Conservation (phyloP, 2,329 filamentous ascomycete genomes). For the Talaromyces sp. region DNA sequence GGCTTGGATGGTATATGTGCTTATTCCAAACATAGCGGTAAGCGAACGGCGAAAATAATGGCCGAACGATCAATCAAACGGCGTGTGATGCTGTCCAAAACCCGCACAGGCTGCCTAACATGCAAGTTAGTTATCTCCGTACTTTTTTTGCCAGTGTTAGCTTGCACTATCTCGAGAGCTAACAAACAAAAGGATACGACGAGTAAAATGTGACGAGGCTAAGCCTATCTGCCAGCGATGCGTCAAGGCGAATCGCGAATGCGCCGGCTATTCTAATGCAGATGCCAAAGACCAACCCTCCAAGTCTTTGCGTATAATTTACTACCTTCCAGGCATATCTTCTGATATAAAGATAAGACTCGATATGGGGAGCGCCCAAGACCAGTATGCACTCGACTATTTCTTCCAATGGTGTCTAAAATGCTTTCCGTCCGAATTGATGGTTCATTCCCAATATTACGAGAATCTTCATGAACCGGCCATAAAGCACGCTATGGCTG, state of each 20-base stretch:
- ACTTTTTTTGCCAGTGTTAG: neutral
- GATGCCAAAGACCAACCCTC: neutral
- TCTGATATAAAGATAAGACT: neutral
- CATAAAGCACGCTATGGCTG: constrained; percentile 6
- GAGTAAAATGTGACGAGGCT: constrained; percentile 8
- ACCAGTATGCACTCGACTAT: constrained; percentile 5
- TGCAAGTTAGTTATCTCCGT: constrained; percentile 8
- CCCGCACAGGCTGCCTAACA: constrained; percentile 3
- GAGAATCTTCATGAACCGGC: constrained; percentile 7
- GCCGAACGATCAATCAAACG: neutral
- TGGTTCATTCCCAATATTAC: neutral
- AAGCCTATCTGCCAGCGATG: constrained; percentile 7
- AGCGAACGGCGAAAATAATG: neutral
- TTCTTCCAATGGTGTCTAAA: constrained; percentile 5
- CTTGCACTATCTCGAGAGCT: neutral
- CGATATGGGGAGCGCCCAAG: neutral
- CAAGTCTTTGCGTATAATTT: constrained; percentile 4
- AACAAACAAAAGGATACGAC: neutral
- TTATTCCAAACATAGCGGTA: neutral
- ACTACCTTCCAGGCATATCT: constrained; percentile 1
- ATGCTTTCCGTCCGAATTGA: constrained; percentile 5
- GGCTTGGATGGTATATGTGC: neutral
- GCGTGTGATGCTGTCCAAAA: constrained; percentile 3
- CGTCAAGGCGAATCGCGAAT: constrained; percentile 1
- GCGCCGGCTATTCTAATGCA: constrained; percentile 1